phyloP scores from a whole-genome alignment of 768 basidiomycete genomes.

The Russula lepida region DNA sequence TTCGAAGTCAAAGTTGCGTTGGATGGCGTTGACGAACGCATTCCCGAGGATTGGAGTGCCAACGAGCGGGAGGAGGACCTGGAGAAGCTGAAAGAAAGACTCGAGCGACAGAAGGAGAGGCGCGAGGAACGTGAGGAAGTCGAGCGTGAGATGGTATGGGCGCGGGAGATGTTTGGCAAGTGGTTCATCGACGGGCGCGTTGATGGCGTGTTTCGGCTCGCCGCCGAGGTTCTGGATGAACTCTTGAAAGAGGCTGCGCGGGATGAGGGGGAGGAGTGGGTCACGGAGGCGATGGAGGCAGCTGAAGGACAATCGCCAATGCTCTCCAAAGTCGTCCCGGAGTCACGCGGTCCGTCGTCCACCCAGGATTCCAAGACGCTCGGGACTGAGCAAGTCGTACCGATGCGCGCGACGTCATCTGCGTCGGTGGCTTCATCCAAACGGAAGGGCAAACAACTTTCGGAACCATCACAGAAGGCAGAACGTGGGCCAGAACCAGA shows the following conservation, averaged over 20 bases:
- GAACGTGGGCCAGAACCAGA: not conserved
- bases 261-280: slow-evolving; percentile 19
- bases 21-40: slow-evolving; percentile 8
- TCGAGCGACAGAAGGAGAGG: slow-evolving; percentile 12
- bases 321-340: not conserved
- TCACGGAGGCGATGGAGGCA: not conserved
- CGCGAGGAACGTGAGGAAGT: slow-evolving; percentile 16
- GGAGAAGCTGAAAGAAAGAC: slow-evolving; percentile 15
- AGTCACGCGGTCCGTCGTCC: slow-evolving; percentile 3
- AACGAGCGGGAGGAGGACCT: slow-evolving; percentile 17
- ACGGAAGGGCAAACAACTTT: not conserved
- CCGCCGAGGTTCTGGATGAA: slow-evolving; percentile 14
- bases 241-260: slow-evolving; percentile 17
- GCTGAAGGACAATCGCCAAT: not conserved
- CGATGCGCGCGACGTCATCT: not conserved
- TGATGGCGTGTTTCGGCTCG: slow-evolving; percentile 18
- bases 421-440: slow-evolving; percentile 8
- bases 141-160: slow-evolving; percentile 20
- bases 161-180: slow-evolving; percentile 17
- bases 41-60: slow-evolving; percentile 9
- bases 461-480: not conserved
- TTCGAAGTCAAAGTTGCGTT: slow-evolving; percentile 14
- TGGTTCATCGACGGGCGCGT: slow-evolving; percentile 17
- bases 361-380: slow-evolving; percentile 4
- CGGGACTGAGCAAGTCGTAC: not conserved